Base-by-base conservation (phyloP, 2,329 filamentous ascomycete genomes). In the Rhexocercosporidium sp. region DNA sequence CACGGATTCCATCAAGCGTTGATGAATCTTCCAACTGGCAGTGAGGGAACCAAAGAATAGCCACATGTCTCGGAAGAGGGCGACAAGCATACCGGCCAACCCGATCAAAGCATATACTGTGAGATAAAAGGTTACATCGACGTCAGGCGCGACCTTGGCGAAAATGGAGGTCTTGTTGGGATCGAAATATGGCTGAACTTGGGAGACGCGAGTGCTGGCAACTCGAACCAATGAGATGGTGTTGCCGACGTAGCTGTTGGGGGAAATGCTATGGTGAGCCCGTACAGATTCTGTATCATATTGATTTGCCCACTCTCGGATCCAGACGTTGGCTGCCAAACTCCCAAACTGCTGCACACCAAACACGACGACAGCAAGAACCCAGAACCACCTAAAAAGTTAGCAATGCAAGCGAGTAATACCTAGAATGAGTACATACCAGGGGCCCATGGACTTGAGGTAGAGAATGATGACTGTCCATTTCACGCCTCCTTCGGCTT, bases 301-400 rank as follows among this genome's bases (percentile, higher is more conserved):
- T 68, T 96, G 91, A 77, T 97, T 97, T 18, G 95, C 92, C 96
- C 96, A 99, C 77, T 95, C 85, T 73, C 93, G 88, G 74, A 99
- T 97, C 96, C 96, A 99, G 60, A 97, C 81, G 75, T 96, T 97
- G 41, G 94, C 96, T 0, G 91, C 93, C 2, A 98, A 91, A 27
- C 92, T 92, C 3, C 92, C 91, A 39, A 97, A 78, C 77, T 99
- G 96, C 77, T 97, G 94, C 53, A 91, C 81, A 31, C 85, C 85
- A 76, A 99, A 98, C 44, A 94, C 90, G 4, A 89, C 72, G 16
- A 89, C 80, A 22, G 94, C 92, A 41, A 92, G 81, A 57, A 91
- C 79, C 96, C 96, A 99, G 81, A 97, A 99, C 85, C 93, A 94
- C 75, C 75, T 76, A 46, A 20, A 34, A 49, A 20, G 56, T 73